Conservation (phyloP, 2,329 filamentous ascomycete species). For the Proliferodiscus dingleyae region DNA sequence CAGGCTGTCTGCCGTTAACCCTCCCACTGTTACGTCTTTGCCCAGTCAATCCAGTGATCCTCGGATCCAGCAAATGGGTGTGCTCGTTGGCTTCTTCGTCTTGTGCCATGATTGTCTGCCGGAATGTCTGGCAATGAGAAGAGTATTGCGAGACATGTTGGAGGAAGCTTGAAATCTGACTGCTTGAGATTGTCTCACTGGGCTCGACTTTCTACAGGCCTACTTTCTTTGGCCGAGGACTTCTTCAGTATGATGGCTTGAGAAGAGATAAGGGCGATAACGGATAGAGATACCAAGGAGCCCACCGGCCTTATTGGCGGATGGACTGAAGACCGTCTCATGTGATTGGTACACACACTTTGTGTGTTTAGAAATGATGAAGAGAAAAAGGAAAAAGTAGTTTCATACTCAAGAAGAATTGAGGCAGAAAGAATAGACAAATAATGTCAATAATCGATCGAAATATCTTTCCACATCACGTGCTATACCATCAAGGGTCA, state of each 20-base stretch:
- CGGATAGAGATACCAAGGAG: no score
- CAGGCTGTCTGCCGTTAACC: not conserved
- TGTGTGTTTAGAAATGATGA: no score
- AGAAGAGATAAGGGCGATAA: no score
- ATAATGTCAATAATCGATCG: not conserved
- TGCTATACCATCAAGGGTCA: no score
- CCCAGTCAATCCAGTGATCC: constrained; percentile 6
- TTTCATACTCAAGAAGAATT: not conserved
- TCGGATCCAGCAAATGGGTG: constrained; percentile 16
- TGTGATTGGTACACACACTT: no score
- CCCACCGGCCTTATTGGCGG: no score
- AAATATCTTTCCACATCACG: no score
- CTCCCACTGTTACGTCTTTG: constrained; percentile 6
- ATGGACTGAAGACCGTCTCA: no score
- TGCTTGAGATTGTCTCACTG: not conserved
- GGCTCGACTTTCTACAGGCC: no score
- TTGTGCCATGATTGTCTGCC: constrained; percentile 15
- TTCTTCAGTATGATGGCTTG: no score
- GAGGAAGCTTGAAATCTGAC: not conserved
- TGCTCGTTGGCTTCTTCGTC: constrained; percentile 22
- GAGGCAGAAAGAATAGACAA: no score
- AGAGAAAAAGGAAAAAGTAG: not conserved
- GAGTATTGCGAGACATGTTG: not conserved
- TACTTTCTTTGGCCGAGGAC: no score
- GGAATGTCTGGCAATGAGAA: not conserved